phyloP scores from a whole-genome alignment of 495 filamentous ascomycete genomes.

The Lentithecium fluviatile region DNA sequence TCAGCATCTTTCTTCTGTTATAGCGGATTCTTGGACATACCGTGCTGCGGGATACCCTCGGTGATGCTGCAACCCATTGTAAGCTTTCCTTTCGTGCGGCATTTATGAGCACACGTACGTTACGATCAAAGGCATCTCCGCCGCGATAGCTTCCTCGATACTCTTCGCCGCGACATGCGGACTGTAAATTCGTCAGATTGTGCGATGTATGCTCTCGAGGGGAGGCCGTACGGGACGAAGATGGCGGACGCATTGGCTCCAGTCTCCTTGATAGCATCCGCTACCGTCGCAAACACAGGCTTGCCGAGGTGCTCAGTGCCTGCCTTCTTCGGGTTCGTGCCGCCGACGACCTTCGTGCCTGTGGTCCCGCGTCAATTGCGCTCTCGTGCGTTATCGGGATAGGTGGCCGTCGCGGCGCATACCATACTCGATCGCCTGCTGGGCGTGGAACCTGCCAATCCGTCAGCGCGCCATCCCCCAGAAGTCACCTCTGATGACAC shows the following conservation, averaged over 20 bases:
- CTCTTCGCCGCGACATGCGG: slow-evolving; percentile 87
- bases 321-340: slow-evolving; percentile 98
- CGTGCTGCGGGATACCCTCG: slow-evolving; percentile 96
- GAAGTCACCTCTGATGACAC: slow-evolving; percentile 44
- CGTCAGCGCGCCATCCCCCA: slow-evolving; percentile 42
- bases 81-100: slow-evolving; percentile 17
- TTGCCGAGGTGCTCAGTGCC: slow-evolving; percentile 83
- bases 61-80: slow-evolving; percentile 65
- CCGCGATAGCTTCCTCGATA: slow-evolving; percentile 94
- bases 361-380: slow-evolving; percentile 42
- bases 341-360: slow-evolving; percentile 97
- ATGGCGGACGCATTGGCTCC: slow-evolving; percentile 90
- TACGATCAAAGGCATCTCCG: slow-evolving; percentile 89
- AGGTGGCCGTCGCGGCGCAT: slow-evolving; percentile 41
- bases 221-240: slow-evolving; percentile 81
- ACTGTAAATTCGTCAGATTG: slow-evolving; percentile 47
- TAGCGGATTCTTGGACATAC: slow-evolving; percentile 49
- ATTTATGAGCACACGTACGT: slow-evolving; percentile 54
- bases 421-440: slow-evolving; percentile 98
- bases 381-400: slow-evolving; percentile 30
- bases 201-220: background rate
- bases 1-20: slow-evolving; percentile 8
- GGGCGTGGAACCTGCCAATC: slow-evolving; percentile 80
- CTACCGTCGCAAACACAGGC: slow-evolving; percentile 89
- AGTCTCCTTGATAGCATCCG: slow-evolving; percentile 85